Conservation (phyloP, 2,329 filamentous ascomycete species). For the Aureobasidium melanogenum region DNA sequence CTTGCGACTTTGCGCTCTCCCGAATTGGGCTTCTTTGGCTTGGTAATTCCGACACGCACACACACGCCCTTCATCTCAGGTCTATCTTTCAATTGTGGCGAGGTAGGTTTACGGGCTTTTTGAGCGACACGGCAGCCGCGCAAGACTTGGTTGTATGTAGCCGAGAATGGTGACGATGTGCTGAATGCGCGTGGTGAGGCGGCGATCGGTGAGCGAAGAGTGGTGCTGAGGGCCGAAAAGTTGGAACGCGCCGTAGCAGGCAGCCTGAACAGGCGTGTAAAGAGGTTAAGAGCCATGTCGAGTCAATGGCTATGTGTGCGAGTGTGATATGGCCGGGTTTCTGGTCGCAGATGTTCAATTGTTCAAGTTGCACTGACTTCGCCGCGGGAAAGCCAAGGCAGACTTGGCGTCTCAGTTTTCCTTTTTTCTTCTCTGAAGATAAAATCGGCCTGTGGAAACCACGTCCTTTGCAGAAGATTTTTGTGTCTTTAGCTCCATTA, state of each 20-base stretch:
- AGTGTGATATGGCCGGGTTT: neutral
- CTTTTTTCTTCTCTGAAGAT: neutral
- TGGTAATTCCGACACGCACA: constrained; percentile 83
- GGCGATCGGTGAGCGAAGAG: neutral
- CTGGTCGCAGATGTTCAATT: neutral
- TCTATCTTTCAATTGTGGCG: constrained; percentile 68
- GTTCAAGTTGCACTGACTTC: neutral
- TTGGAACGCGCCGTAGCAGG: constrained; percentile 18
- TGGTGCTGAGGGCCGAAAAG: constrained; percentile 1
- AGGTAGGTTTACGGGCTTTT: constrained; percentile 74
- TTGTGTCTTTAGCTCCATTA: too few species aligned
- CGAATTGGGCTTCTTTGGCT: constrained; percentile 98
- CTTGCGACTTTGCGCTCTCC: constrained; percentile 93
- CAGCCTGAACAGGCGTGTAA: constrained; percentile 31
- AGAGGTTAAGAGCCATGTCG: constrained; percentile 31
- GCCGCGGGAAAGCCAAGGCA: neutral
- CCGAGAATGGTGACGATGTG: constrained; percentile 28
- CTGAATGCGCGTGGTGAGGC: constrained; percentile 26
- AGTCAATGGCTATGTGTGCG: neutral
- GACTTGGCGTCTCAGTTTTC: neutral
- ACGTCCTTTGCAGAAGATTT: too few species aligned
- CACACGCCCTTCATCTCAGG: constrained; percentile 94
- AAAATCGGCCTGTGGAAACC: too few species aligned
- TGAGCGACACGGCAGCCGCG: constrained; percentile 71
- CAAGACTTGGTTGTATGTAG: constrained; percentile 43